Evolutionary conservation across 768 basidiomycete species (phyloP), one percentile per base, ranked within the genome.

Genomic region (Leccinum obscurum): DNA sequence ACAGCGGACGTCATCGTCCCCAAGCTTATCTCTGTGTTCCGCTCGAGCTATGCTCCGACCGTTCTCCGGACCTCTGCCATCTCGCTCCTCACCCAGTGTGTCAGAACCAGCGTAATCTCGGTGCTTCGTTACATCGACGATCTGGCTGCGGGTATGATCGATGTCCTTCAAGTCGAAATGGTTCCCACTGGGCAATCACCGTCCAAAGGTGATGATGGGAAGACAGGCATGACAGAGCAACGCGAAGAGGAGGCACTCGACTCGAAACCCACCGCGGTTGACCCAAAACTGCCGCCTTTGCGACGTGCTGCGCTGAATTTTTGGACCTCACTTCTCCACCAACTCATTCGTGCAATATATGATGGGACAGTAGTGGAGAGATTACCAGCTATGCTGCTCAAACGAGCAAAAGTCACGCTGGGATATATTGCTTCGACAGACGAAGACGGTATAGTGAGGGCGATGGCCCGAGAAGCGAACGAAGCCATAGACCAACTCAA

Each of bases 301-400:
- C 84, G 95, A 34, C 88, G 96, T 46, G 88, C 92, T 1, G 93
- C 92, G 0, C 69, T 97, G n/a, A 87, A 95, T 65, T 89, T 97
- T 70, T 78, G 96, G 48, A 79, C 85, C 0, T 68, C 88, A 9
- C 77, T 94, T 34, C 72, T 93, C n/a, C 80, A 82, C n/a, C 81
- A 87, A 46, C 77, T 80, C 17, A 85, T 80, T 0, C 74, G 73
- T n/a, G 76, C 81, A 9, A 67, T 80, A 11, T 84, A 89, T 60
- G 82, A 85, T 17, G 70, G 66, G 30, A 26, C 26, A 1, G 3
- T n/a, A 13, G 34, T 59, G 11, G 60, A 64, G 39, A 62, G 59
- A 20, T 39, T 65, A 28, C 62, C 82, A 1, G 62, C 66, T 3
- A 63, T 69, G 2, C 68, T 81, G 26, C 62, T 88, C 15, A 77